Evolutionary conservation across 352 stramenopile species (phyloP), one percentile per base, ranked within the genome.

Genomic region (Nothophytophthora sp.): DNA sequence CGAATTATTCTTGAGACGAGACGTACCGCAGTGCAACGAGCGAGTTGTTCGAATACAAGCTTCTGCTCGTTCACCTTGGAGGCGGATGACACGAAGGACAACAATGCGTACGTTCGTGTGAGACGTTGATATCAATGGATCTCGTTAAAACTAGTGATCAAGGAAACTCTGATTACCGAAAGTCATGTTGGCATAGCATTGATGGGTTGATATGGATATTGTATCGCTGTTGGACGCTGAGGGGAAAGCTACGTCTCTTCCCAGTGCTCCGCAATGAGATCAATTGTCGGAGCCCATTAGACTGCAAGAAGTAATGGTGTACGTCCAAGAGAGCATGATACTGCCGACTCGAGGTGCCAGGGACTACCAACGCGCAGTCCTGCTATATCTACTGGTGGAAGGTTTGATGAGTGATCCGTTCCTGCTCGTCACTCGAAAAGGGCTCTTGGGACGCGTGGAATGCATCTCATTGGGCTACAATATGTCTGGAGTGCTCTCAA

Each of bases 391-490:
- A 20, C 32, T 65, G 13, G 22, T 65, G 9, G 55, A 65, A 41
- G 55, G 55, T 1, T 27, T 65, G 9, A 65, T 65, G 55, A 34
- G 9, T 11, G 55, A 65, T 23, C 20, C 60, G 22, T 65, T 65
- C 36, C 23, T 65, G 12, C 24, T 60, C 28, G 55, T 65, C 23
- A 45, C 55, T 12, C 47, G 60, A 38, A 35, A 54, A 5, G 49
- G 49, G 11, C 6, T 50, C 7, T 34, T 28, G 13, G 55, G 48
- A 2, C 36, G 49, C 15, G 23, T 51, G 18, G 48, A 64, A 30
- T 60, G 45, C 29, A 65, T 65, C 16, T 65, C 55, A 16, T 32
- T 65, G 3, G 42, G 41, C 1, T 65, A 65, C 37, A 65, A 65
- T 19, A 27, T 65, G 11, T 32, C 55, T 16, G 42, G 41, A 1